Evolutionary conservation across 768 basidiomycete genomes (phyloP), one percentile per base, ranked within the genome.

Genomic region (Pleurotus sapidus): DNA sequence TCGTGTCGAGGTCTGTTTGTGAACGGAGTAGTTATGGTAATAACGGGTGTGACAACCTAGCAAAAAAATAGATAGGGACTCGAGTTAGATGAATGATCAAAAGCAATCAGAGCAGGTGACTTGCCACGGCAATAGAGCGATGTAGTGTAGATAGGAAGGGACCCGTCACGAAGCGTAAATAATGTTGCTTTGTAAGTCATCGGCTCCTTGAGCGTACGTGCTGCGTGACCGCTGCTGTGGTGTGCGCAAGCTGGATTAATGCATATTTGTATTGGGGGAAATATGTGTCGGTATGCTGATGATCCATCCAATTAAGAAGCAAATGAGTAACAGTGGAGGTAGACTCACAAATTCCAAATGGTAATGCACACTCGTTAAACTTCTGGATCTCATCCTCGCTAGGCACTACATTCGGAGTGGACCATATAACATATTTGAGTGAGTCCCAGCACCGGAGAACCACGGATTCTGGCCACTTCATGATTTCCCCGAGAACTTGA

Each of bases 21-120:
- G 39, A 25, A 70, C 66, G 18, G 37, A 54, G 47, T 65, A 72
- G 55, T 69, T 67, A 56, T 65, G 59, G 50, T 69, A 64, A 55
- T 70, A 70, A 11, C 49, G 64, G 17, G 66, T 66, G n/a, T 27
- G 25, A 27, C 25, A 27, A 27, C 25, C 25, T 27, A 27, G 25
- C 25, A n/a, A 27, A 4, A 4, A 27, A 27, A 27, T 27, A 27
- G 25, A 27, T 27, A 58, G 49, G 51, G 64, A 69, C 14, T 51
- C 64, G 64, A 12, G 39, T 20, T 7, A 30, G 23, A 60, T 27
- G 49, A 25, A 20, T 3, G 7, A 15, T 27, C 25, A 6, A 27
- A 27, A 27, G 25, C 25, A 27, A 27, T 27, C 7, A 27, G 25
- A 27, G 25, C 25, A 6, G 25, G 25, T 6, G 25, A 27, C 25